Percentiles rank a stretch among this genome's conserved stretches.
Conservation (phyloP, 2,329 filamentous ascomycete species). For the Aspergillus hiratsukae region DNA sequence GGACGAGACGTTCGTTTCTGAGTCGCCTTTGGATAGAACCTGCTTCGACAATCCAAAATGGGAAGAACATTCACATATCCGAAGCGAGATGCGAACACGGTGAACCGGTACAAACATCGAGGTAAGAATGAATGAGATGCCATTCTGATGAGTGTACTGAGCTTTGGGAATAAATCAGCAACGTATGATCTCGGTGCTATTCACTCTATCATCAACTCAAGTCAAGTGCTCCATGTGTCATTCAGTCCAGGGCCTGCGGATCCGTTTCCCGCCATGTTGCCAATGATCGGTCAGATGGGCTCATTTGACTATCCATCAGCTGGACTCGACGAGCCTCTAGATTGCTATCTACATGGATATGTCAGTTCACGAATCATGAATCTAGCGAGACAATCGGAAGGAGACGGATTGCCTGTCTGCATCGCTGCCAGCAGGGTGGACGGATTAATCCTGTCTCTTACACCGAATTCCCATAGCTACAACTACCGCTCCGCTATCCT, state of each 20-base stretch:
- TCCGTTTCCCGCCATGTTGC: conserved; percentile 71
- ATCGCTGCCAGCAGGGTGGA: conserved; percentile 71
- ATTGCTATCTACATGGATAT: conserved; percentile 81
- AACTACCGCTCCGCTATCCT: conserved; percentile 80
- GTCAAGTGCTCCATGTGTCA: conserved; percentile 73
- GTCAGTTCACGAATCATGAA: conserved; percentile 74
- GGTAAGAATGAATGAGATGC: conserved; percentile 42
- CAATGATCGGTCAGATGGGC: conserved; percentile 82
- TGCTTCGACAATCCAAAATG: conserved; percentile 24
- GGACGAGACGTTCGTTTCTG: not conserved
- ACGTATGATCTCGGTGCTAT: conserved; percentile 69
- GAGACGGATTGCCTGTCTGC: conserved; percentile 63
- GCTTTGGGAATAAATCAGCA: conserved; percentile 42
- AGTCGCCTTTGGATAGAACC: not conserved
- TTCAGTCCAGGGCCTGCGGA: conserved; percentile 60
- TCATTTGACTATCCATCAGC: conserved; percentile 62
- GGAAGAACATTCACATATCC: conserved; percentile 52
- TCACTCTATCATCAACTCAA: conserved; percentile 69
- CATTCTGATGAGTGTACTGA: not conserved
- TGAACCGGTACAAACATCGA: conserved; percentile 62
- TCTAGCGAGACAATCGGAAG: conserved; percentile 45
- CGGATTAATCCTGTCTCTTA: conserved; percentile 73
- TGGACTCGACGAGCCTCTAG: conserved; percentile 59
- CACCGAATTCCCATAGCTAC: conserved; percentile 76
- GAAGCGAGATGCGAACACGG: conserved; percentile 58